These are phyloP conservation scores for Nicotiana knightiana DNA, from an alignment of 257 asterid species.

Conservation along the genomic window DNA sequence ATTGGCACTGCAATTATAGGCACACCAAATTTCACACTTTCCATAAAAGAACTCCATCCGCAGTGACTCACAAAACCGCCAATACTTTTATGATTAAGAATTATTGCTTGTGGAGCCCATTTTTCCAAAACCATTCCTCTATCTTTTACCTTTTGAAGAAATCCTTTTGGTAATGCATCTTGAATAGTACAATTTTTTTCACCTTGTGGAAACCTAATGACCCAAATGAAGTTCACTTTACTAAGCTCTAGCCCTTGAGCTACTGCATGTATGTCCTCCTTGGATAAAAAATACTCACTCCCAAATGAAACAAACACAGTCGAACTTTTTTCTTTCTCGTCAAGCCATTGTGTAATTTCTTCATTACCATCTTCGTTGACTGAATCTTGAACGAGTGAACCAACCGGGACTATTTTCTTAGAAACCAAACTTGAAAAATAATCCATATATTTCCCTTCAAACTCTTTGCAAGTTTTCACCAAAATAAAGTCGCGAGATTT, in stretches of 20 bases:
- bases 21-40: background rate
- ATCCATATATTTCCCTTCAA: constrained; percentile 33
- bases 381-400: constrained; percentile 34
- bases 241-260: constrained; percentile 39
- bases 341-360: constrained; percentile 24
- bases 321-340: constrained; percentile 25
- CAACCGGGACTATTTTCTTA: constrained; percentile 32
- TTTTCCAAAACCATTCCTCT: constrained; percentile 1
- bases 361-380: background rate
- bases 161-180: constrained; percentile 18
- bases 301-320: constrained; percentile 42
- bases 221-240: constrained; percentile 41
- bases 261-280: constrained; percentile 32
- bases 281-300: constrained; percentile 37
- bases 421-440: constrained; percentile 13
- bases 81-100: background rate
- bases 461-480: constrained; percentile 33
- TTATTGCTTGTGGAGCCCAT: constrained; percentile 7
- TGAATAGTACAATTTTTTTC: background rate
- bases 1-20: constrained; percentile 5
- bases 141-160: background rate
- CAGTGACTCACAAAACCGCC: background rate
- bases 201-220: constrained; percentile 36
- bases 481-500: background rate
- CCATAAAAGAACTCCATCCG: constrained; percentile 7